Conservation (phyloP, 2,329 filamentous ascomycete genomes). For the Fusarium sp. region DNA sequence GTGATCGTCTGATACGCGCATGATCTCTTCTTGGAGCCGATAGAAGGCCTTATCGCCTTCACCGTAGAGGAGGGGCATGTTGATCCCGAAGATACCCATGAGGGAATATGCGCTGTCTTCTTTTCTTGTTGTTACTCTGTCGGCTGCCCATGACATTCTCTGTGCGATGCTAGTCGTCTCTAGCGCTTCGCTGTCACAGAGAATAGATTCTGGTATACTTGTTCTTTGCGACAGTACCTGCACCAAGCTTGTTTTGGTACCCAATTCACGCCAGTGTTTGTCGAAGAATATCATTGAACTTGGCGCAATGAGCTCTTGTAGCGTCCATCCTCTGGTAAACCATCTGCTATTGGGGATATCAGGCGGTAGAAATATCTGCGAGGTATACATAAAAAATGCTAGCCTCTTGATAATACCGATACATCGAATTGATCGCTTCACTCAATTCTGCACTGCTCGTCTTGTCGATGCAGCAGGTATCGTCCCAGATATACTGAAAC, state of each 20-base stretch:
- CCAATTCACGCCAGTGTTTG: background rate
- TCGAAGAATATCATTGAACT: background rate
- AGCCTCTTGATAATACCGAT: conserved; percentile 25
- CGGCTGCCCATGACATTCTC: conserved; percentile 12
- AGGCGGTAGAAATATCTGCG: background rate
- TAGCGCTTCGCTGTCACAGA: background rate
- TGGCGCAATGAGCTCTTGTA: conserved; percentile 7
- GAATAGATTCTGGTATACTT: background rate
- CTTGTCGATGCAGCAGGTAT: conserved; percentile 39
- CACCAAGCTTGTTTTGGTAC: background rate
- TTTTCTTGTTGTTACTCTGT: background rate
- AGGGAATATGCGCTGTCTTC: conserved; percentile 5
- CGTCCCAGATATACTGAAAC: conserved; percentile 24
- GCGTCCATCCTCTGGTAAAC: conserved; percentile 26
- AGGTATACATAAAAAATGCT: conserved; percentile 21
- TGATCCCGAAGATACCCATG: conserved; percentile 1
- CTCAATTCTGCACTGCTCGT: conserved; percentile 22
- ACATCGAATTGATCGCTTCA: conserved; percentile 37
- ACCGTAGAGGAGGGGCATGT: background rate
- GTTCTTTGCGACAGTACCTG: background rate
- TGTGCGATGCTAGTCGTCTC: background rate
- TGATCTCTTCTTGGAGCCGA: conserved; percentile 10
- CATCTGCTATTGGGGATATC: background rate
- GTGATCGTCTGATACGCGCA: background rate
- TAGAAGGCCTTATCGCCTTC: conserved; percentile 9